Evolutionary conservation across 768 basidiomycete genomes (phyloP), one percentile per base, ranked within the genome.

Genomic region (Phaffia australis): DNA sequence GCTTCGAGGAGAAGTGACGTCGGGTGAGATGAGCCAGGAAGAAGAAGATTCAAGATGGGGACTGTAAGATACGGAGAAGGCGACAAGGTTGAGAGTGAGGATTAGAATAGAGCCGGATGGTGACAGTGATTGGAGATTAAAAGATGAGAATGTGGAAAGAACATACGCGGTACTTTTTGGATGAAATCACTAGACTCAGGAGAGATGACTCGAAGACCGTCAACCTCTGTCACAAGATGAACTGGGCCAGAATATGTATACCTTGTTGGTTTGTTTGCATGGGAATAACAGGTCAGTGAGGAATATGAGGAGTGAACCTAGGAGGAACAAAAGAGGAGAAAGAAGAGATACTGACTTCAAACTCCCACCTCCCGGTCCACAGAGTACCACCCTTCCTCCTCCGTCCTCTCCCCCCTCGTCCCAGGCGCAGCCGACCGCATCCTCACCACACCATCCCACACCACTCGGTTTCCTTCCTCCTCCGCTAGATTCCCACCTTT

Each of bases 391-490:
- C 35, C 86, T 77, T 23, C 81, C 78, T 52, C 84, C 70, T 42
- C 61, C 83, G 15, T 29, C 4, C 11, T 32, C 46, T 46, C 29
- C 49, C n/a, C 48, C n/a, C 7, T 46, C 32, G 27, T n/a, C 57
- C 89, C 91, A 97, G 23, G 85, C 86, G 21, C 95, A 81, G 3
- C 91, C 80, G 55, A 98, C 87, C 0, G 92, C 90, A 76, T 99
- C 93, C 73, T 91, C 90, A 0, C 93, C 93, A 75, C 92, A 97
- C 95, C 95, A 99, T 72, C 87, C 87, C 0, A 91, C 85, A 70
- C 87, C 86, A 47, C 80, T 79, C 2, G 67, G 78, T 73, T 35
- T 82, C 29, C 46, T 35, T n/a, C 58, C 7, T 70, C 74, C 52
- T 42, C n/a, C 57, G 14, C 42, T 60, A 56, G 16, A 42, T 11